Evolutionary conservation across 768 basidiomycete species (phyloP), one percentile per base, ranked within the genome.

Genomic region (Podaxis rugospora): DNA sequence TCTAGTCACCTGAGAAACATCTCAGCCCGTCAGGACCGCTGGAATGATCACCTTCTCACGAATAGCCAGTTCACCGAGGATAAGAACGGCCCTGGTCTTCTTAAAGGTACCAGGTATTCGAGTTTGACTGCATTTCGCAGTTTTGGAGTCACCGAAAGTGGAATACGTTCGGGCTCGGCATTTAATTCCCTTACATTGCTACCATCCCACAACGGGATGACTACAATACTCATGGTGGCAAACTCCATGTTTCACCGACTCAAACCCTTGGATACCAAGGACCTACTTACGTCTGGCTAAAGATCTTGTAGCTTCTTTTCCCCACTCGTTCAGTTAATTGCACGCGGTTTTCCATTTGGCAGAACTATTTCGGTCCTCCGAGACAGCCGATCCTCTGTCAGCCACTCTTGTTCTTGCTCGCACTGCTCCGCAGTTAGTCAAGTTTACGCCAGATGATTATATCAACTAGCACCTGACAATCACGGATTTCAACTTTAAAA

Each of bases 211-310:
- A 44, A 21, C 42, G n/a, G 7, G 42, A 14, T 18, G 42, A n/a
- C 14, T 44, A 16, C 42, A 13, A 39, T 23, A 37, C 13, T 39
- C 37, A 25, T 37, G 13, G 49, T 36, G n/a, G 49, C 35, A 16
- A 37, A n/a, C 21, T 37, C 56, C 35, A 37, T 21, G 51, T 60
- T 53, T 60, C 59, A 46, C 40, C 51, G 46, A 57, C 13, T 21
- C 32, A 54, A 16, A 6, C 32, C 23, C 47, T n/a, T 60, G 51
- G 59, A 53, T 46, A 60, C 59, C 55, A 58, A 58, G 59, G 21
- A 18, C 28, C 51, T 32, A 18, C 18, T 42, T 32, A 47, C 42
- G 23, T 53, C 28, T 59, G 25, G 13, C 27, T 11, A 53, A 54
- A 13, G 18, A 18, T 23, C 32, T 18, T 51, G 4, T 9, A 7